These are phyloP conservation scores for Harringtonia aguacate DNA, from an alignment of 2,329 filamentous ascomycete species.

Conservation along the genomic window DNA sequence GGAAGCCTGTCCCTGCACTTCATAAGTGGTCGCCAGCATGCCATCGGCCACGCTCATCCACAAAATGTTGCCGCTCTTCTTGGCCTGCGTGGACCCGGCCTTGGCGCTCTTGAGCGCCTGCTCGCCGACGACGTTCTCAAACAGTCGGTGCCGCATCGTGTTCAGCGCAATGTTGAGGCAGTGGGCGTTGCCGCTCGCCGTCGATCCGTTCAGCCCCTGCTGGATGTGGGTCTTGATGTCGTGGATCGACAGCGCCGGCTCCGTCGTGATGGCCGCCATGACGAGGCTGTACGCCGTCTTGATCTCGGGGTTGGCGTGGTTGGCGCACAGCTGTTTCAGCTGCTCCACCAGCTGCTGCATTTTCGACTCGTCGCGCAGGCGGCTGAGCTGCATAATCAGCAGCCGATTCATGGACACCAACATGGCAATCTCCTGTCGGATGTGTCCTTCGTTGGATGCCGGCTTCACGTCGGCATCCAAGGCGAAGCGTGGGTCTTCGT, in stretches of 20 bases:
- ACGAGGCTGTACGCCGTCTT: conserved; percentile 69
- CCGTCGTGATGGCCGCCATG: conserved; percentile 53
- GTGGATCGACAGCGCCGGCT: conserved; percentile 56
- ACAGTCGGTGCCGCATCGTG: conserved; percentile 76
- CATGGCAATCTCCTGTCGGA: conserved; percentile 51
- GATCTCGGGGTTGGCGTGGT: conserved; percentile 65
- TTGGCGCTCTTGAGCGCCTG: conserved; percentile 68
- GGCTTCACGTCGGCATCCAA: conserved; percentile 27
- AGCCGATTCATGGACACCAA: conserved; percentile 58
- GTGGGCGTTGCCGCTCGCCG: conserved; percentile 61
- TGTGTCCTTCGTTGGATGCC: conserved; percentile 23
- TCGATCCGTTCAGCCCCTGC: conserved; percentile 58
- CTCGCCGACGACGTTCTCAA: conserved; percentile 69
- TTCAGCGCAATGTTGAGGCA: conserved; percentile 75
- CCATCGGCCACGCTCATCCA: conserved; percentile 76
- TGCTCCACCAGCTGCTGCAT: conserved; percentile 52
- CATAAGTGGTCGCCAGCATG: conserved; percentile 65
- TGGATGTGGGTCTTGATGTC: conserved; percentile 72
- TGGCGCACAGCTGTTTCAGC: conserved; percentile 55
- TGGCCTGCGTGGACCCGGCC: conserved; percentile 57
- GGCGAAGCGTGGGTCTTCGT: conserved; percentile 49
- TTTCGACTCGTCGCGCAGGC: conserved; percentile 44
- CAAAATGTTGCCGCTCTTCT: conserved; percentile 57
- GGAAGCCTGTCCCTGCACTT: conserved; percentile 48
- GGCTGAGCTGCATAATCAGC: conserved; percentile 58